Evolutionary conservation across 2,329 filamentous ascomycete genomes (phyloP).

Genomic region (Fusarium devonianum): DNA sequence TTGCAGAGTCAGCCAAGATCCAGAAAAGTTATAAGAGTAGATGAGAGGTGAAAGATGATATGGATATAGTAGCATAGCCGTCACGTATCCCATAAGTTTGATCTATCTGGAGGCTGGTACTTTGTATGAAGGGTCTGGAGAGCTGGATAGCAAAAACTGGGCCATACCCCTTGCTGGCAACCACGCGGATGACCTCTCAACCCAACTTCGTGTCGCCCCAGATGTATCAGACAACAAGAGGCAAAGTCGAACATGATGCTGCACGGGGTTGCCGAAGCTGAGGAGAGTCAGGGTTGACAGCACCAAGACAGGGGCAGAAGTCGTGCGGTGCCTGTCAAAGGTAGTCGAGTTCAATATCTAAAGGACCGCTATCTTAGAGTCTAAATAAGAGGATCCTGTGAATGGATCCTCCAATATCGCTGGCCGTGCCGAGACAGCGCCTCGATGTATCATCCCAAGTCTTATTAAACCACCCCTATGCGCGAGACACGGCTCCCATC

Average conservation of each 20-base stretch:
- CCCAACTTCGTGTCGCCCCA: neutral
- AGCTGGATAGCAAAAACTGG: neutral
- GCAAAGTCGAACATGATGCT: neutral
- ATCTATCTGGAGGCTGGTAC: neutral
- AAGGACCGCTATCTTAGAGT: slow-evolving; percentile 9
- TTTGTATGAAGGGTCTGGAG: neutral
- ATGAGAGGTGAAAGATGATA: neutral
- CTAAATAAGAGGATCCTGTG: slow-evolving; percentile 5
- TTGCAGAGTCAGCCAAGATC: neutral
- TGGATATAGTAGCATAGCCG: too few relatives aligned
- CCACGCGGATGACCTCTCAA: neutral
- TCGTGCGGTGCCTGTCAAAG: neutral
- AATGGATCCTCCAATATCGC: neutral
- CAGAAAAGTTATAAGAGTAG: neutral
- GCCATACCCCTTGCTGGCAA: neutral
- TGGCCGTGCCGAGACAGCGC: slow-evolving; percentile 14
- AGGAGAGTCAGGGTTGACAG: slow-evolving; percentile 1
- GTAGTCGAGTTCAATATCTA: slow-evolving; percentile 1
- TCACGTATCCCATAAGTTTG: too few relatives aligned
- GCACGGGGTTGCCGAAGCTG: slow-evolving; percentile 24
- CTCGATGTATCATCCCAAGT: neutral
- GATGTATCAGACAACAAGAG: neutral
- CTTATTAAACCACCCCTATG: too few relatives aligned
- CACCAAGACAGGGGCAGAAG: slow-evolving; percentile 11
- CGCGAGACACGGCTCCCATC: slow-evolving; percentile 5